Evolutionary conservation across 2,329 filamentous ascomycete species (phyloP).

Genomic region (Colletotrichum tamarilloi): DNA sequence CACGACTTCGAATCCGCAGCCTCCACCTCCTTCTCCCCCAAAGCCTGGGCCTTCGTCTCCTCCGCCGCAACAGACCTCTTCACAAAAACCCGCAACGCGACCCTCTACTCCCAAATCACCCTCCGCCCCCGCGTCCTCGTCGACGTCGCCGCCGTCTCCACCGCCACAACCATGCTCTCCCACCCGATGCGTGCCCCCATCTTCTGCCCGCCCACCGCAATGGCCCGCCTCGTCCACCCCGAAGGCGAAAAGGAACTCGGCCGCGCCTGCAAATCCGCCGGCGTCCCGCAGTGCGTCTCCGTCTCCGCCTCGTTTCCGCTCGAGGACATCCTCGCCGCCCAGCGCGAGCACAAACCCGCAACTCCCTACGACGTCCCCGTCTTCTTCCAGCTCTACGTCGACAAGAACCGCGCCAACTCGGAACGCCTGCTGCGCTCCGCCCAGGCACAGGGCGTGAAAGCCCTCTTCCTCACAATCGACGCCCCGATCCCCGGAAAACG

Average conservation of each 20-base stretch:
- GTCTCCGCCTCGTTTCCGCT: slow-evolving; percentile 71
- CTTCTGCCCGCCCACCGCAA: slow-evolving; percentile 73
- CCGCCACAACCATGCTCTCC: slow-evolving; percentile 65
- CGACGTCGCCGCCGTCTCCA: slow-evolving; percentile 64
- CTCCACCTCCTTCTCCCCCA: slow-evolving; percentile 63
- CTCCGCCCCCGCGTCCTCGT: slow-evolving; percentile 69
- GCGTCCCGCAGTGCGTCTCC: slow-evolving; percentile 70
- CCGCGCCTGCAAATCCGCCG: slow-evolving; percentile 43
- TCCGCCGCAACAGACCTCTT: slow-evolving; percentile 72
- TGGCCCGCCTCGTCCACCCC: slow-evolving; percentile 71
- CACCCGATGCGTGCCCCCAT: slow-evolving; percentile 64
- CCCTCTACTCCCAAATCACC: slow-evolving; percentile 65
- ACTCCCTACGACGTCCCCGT: slow-evolving; percentile 45
- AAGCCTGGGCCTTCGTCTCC: slow-evolving; percentile 78
- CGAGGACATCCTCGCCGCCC: slow-evolving; percentile 55
- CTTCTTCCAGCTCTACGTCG: slow-evolving; percentile 73
- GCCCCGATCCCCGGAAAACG: slow-evolving; percentile 67
- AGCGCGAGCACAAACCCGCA: neutral
- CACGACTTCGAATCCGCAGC: slow-evolving; percentile 72
- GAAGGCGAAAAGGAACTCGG: slow-evolving; percentile 63
- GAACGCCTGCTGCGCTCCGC: slow-evolving; percentile 60
- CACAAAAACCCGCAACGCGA: slow-evolving; percentile 66
- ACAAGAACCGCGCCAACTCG: slow-evolving; percentile 64
- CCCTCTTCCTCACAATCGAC: slow-evolving; percentile 70
- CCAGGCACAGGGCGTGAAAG: slow-evolving; percentile 57